These are phyloP conservation scores for Metschnikowia borealis DNA, from an alignment of 805 yeast genomes.

Conservation along the genomic window DNA sequence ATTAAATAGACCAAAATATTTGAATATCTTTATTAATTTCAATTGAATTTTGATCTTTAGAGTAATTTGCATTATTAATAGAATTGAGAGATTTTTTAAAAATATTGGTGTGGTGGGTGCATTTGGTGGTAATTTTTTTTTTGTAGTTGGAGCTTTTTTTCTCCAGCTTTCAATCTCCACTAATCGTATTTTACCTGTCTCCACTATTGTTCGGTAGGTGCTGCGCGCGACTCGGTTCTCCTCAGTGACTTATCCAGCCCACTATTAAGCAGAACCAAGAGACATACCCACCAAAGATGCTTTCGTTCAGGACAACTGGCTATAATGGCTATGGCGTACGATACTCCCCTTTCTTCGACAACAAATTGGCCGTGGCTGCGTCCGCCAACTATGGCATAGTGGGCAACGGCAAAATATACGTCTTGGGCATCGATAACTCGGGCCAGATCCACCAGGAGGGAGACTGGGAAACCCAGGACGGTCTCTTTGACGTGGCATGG, in stretches of 20 bases:
- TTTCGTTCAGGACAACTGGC: slow-evolving; percentile 69
- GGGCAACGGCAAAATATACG: slow-evolving; percentile 82
- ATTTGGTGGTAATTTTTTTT: too few relatives aligned
- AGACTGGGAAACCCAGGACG: slow-evolving; percentile 88
- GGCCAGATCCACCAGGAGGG: slow-evolving; percentile 58
- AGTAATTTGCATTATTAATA: too few relatives aligned
- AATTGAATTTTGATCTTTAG: too few relatives aligned
- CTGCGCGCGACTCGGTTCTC: slow-evolving; percentile 1
- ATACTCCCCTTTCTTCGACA: slow-evolving; percentile 90
- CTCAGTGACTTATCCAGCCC: neutral
- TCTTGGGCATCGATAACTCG: slow-evolving; percentile 61
- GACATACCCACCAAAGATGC: slow-evolving; percentile 42
- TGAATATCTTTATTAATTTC: too few relatives aligned
- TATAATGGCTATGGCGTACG: slow-evolving; percentile 83
- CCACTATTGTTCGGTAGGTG: too few relatives aligned
- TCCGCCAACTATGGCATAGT: slow-evolving; percentile 92
- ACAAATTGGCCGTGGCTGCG: slow-evolving; percentile 82
- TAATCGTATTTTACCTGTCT: too few relatives aligned
- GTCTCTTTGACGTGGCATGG: slow-evolving; percentile 85
- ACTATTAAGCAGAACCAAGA: neutral
- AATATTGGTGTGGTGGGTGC: too few relatives aligned
- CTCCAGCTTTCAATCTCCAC: too few relatives aligned
- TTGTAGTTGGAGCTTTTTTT: too few relatives aligned
- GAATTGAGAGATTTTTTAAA: too few relatives aligned
- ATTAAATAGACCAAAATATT: too few relatives aligned